These are phyloP conservation scores for Carex cristatella DNA, from an alignment of 176 grass and related monocot species.

Conservation along the genomic window DNA sequence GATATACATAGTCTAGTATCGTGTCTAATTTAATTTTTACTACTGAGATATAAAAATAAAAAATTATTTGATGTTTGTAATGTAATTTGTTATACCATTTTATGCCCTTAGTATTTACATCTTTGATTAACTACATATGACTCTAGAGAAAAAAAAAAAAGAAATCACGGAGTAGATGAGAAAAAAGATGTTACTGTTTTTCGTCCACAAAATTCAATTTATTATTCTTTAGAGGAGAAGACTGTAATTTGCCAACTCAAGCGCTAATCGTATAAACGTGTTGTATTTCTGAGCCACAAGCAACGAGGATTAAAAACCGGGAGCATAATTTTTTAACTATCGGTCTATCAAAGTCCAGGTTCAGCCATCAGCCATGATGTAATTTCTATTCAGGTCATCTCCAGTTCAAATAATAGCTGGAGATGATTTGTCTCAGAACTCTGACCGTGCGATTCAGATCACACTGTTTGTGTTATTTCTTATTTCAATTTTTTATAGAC, in stretches of 20 bases:
- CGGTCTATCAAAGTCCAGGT: conserved; percentile 18
- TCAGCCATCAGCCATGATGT: neutral
- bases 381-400: neutral
- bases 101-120: no score
- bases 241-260: neutral
- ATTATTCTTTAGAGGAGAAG: neutral
- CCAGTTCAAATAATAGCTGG: neutral
- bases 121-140: no score
- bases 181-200: no score
- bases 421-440: neutral
- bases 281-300: neutral
- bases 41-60: no score
- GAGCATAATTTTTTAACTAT: neutral
- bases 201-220: no score
- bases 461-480: neutral
- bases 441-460: neutral
- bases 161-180: no score
- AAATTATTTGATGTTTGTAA: no score
- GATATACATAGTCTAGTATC: no score
- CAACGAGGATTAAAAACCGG: neutral
- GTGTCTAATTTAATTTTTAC: no score
- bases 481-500: neutral
- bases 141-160: no score
- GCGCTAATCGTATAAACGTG: neutral
- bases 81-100: no score